Evolutionary conservation across 2,329 filamentous ascomycete genomes (phyloP), one percentile per base, ranked within the genome.

Genomic region (Ophiostoma australiae): DNA sequence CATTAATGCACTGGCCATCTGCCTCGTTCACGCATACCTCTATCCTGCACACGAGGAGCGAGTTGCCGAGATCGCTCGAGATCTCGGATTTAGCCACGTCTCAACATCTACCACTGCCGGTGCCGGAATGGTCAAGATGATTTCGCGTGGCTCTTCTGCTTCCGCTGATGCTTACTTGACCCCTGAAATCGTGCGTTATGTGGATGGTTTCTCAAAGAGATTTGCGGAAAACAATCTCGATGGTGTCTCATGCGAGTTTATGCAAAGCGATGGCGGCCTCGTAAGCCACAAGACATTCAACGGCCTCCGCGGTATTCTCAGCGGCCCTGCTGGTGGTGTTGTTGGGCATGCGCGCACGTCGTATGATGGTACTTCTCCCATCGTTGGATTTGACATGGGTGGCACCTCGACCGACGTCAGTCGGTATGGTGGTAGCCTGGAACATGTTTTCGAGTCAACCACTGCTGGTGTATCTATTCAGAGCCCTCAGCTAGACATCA

Each of bases 401-500:
- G 71, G 69, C 31, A 72, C 71, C 11, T 33, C 90, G 72, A 97
- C 61, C 2, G 72, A 72, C 31, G 72, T 73, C 1, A 70, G 70
- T 8, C 71, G 71, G 11, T 73, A 48, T 37, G 73, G 23, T 6
- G 89, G 89, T 27, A 81, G 87, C 70, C 87, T 89, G 74, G 89
- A 91, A 72, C 89, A 91, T 74, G 86, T 90, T 3, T 90, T 90
- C 73, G 88, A 90, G 75, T 90, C 88, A 0, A 90, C 87, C 1
- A 73, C 52, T 0, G 93, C 94, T 0, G 94, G 93, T 20, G 91
- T 97, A 0, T 94, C 93, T 0, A 94, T 97, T 27, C 93, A 97
- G 76, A 93, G 91, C 0, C 93, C 94, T 0, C 93, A 97, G 76
- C 85, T 97, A 0, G 93, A 97, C 77, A 97, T 97, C 81, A 97